A percentile compares a stretch with the other conserved stretches of the same genome.
phyloP scores from a whole-genome alignment of 495 filamentous ascomycete genomes.

The Tetracladium setigerum region DNA sequence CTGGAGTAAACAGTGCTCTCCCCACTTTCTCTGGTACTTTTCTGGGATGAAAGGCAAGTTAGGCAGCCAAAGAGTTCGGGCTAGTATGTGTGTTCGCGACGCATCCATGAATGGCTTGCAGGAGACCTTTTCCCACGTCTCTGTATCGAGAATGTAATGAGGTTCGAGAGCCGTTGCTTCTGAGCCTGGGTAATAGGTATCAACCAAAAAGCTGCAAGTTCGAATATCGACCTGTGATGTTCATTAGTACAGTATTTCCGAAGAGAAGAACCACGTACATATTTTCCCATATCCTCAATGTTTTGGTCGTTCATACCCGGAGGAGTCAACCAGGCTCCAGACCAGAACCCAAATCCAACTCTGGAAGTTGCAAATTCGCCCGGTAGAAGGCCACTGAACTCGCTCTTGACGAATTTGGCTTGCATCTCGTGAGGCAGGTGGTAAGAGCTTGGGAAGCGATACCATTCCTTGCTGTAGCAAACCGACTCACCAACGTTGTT shows the following conservation, averaged over 20 bases:
- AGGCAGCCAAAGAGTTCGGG: slow-evolving; percentile 81
- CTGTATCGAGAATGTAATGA: slow-evolving; percentile 58
- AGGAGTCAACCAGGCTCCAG: slow-evolving; percentile 74
- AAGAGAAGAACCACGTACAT: slow-evolving; percentile 45
- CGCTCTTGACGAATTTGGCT: slow-evolving; percentile 82
- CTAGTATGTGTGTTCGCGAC: slow-evolving; percentile 59
- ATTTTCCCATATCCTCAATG: slow-evolving; percentile 78
- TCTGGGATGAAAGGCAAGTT: slow-evolving; percentile 60
- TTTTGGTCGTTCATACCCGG: slow-evolving; percentile 91
- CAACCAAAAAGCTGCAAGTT: slow-evolving; percentile 77
- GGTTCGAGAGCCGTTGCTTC: slow-evolving; percentile 56
- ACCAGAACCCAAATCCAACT: slow-evolving; percentile 53
- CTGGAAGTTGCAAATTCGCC: slow-evolving; percentile 77
- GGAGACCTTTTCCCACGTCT: slow-evolving; percentile 64
- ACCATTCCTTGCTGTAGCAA: slow-evolving; percentile 97
- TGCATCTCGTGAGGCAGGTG: slow-evolving; percentile 72
- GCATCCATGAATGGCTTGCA: slow-evolving; percentile 80
- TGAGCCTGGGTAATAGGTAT: slow-evolving; percentile 66
- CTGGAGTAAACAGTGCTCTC: slow-evolving; percentile 70
- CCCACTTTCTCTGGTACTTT: slow-evolving; percentile 65
- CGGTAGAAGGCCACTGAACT: slow-evolving; percentile 83
- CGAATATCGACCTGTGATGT: slow-evolving; percentile 51
- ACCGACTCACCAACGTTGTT: slow-evolving; percentile 55
- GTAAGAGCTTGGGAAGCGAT: slow-evolving; percentile 92
- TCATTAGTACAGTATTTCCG: slow-evolving; percentile 1